Evolutionary conservation across 768 basidiomycete species (phyloP), one percentile per base, ranked within the genome.

Genomic region (Lenzites betulinus): DNA sequence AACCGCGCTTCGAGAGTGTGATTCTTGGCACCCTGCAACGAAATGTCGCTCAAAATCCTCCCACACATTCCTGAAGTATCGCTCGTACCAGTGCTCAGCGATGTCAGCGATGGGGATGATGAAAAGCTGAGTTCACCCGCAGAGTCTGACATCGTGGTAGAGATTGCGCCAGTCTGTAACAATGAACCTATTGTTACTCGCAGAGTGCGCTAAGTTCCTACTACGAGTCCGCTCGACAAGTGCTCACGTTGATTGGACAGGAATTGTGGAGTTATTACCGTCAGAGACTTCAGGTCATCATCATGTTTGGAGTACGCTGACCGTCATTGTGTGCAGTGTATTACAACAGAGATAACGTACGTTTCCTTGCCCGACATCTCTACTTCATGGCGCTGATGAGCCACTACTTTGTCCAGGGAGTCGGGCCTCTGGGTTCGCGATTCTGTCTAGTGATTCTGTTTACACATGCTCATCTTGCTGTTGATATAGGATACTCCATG

Each of bases 191-290:
- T 87, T 9, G 90, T 92, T 5, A 90, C 86, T 16, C 78, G 86
- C 51, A 81, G 71, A 67, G 70, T 69, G 23, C 22, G 64, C 26
- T 8, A 30, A 25, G 2, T 25, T 25, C 9, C 9, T 25, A 8
- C 12, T 7, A 46, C 11, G 7, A 30, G 47, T 3, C 8, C 46
- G n/a, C n/a, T n/a, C n/a, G 20, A 16, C 23, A 18, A 49, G 47
- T 30, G 7, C 47, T 30, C 1, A 49, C 5, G 20, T 52, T 7
- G 9, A 16, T 15, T 22, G 2, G 9, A 23, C 54, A 71, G 70
- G 91, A 93, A 69, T 75, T 93, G 8, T 93, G 90, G 91, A 85
- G 84, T 54, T 93, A 92, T 68, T 92, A 92, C 70, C 62, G 89
- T 89, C 49, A 33, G 84, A 36, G 18, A 50, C 38, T 25, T 12